Percentiles rank a stretch among this genome's conserved stretches.
Evolutionary conservation across 495 filamentous ascomycete species (phyloP).

Genomic region (Immersiella caudata): DNA sequence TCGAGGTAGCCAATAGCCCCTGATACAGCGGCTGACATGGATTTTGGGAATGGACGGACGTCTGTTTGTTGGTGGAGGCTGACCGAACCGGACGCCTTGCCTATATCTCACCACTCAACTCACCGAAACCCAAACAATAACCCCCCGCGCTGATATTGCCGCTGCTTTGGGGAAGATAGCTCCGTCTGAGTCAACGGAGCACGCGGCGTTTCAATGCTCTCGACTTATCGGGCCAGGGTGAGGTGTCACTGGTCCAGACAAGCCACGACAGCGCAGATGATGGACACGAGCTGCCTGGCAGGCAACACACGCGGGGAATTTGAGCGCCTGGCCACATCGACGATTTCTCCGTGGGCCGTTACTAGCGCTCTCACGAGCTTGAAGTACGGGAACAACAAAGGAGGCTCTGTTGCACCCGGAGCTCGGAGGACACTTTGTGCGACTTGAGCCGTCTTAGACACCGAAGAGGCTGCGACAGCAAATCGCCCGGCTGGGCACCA

Average conservation of each 20-base stretch:
- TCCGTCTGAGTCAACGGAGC: conserved; percentile 6
- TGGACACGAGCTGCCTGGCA: background rate
- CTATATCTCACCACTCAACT: background rate
- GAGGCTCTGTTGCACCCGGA: conserved; percentile 8
- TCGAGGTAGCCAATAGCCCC: background rate
- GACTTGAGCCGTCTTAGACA: background rate
- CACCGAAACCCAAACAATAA: background rate
- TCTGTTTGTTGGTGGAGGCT: background rate
- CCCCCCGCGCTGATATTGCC: too few relatives aligned
- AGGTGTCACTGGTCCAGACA: background rate
- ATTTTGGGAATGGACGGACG: background rate
- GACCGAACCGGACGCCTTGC: conserved; percentile 1
- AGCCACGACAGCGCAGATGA: background rate
- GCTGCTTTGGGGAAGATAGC: background rate
- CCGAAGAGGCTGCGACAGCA: conserved; percentile 12
- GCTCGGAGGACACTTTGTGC: conserved; percentile 10
- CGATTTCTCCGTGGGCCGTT: conserved; percentile 6
- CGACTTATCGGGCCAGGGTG: background rate
- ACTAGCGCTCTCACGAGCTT: background rate
- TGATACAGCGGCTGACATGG: background rate
- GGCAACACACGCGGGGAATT: conserved; percentile 13
- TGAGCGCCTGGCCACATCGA: background rate
- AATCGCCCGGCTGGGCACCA: conserved; percentile 12
- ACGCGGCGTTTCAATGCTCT: background rate
- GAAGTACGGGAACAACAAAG: background rate